Base-by-base conservation (phyloP, 2,329 filamentous ascomycete species). In the Eutypella sp. region DNA sequence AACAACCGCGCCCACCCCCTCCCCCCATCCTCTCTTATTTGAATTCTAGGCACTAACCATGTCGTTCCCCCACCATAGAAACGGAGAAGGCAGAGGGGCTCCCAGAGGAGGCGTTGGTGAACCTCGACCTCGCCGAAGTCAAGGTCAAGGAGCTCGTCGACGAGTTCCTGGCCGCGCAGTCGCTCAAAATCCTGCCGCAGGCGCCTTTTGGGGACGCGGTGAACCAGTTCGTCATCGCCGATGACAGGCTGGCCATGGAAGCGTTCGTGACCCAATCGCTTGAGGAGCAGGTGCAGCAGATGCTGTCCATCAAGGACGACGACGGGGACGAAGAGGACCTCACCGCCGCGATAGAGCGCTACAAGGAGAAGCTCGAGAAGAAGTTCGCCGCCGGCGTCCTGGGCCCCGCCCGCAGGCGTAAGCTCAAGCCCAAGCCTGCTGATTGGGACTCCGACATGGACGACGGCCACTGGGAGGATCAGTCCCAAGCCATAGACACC, bases 151-250 rank as follows among this genome's bases (percentile, higher is more conserved):
- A 86, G 53, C 75, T 99, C 0, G 92, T 99, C 0, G 79, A 85
- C 41, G 90, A 97, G 55, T 96, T 91, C 57, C 77, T 99, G 3
- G 80, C 81, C 0, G 87, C 88, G 0, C 91, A 97, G 59, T 91
- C 89, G 0, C 79, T 99, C 25, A 95, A 91, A 47, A 93, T 99
- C 41, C 75, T 99, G 0, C 93, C 93, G 0, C 89, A 96, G 58
- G 93, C 91, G 24, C 87, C 86, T 0, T 96, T 99, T 59, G 87
- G 90, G 15, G 91, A 97, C 59, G 93, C 93, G 0, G 89, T 99
- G 5, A 85, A 84, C 40, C 87, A 95, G 50, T 99, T 93, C 57
- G 89, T 99, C 22, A 84, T 91, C 63, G 97, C 97, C 56, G 89
- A 96, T 54, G 93, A 99, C 69, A 95, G 91, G 61, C 84, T 93